These are phyloP conservation scores for Boletus barrowsii DNA, from an alignment of 768 basidiomycete species.

Conservation along the genomic window DNA sequence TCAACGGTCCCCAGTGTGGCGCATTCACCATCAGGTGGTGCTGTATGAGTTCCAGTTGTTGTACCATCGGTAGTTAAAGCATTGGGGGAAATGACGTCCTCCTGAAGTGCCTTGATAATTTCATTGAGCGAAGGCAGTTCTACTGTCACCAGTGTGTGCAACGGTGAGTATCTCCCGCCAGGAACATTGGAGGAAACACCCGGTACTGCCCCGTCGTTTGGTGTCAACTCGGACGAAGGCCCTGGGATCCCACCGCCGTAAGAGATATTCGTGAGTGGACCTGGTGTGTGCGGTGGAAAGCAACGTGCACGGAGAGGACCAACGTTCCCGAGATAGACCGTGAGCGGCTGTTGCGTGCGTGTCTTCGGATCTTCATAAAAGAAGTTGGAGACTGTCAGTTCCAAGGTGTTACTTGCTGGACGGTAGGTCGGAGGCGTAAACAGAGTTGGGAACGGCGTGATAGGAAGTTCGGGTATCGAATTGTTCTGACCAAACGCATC, in stretches of 20 bases:
- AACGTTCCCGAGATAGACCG: constrained; percentile 86
- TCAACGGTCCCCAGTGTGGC: constrained; percentile 27
- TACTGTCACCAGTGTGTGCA: constrained; percentile 82
- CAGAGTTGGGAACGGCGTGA: constrained; percentile 88
- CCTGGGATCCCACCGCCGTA: constrained; percentile 50
- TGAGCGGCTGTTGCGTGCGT: constrained; percentile 63
- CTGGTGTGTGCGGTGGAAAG: constrained; percentile 70
- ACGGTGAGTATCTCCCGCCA: constrained; percentile 50
- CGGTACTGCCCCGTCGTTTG: constrained; percentile 21
- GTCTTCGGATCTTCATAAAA: constrained; percentile 75
- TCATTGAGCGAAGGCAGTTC: constrained; percentile 78
- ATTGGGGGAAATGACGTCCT: constrained; percentile 53
- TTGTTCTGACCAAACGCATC: constrained; percentile 82
- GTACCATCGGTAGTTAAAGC: constrained; percentile 34
- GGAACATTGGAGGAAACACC: constrained; percentile 23
- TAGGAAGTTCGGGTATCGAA: constrained; percentile 70
- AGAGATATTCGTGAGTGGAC: constrained; percentile 61
- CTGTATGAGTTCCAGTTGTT: constrained; percentile 36
- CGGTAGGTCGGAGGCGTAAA: constrained; percentile 78
- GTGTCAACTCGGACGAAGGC: constrained; percentile 32
- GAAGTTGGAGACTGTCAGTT: constrained; percentile 85
- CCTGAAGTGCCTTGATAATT: constrained; percentile 75
- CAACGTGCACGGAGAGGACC: constrained; percentile 80
- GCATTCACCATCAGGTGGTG: constrained; percentile 24
- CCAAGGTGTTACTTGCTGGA: constrained; percentile 67